Base-by-base conservation (phyloP, 2,329 filamentous ascomycete species). In the Curvularia hawaiiensis region DNA sequence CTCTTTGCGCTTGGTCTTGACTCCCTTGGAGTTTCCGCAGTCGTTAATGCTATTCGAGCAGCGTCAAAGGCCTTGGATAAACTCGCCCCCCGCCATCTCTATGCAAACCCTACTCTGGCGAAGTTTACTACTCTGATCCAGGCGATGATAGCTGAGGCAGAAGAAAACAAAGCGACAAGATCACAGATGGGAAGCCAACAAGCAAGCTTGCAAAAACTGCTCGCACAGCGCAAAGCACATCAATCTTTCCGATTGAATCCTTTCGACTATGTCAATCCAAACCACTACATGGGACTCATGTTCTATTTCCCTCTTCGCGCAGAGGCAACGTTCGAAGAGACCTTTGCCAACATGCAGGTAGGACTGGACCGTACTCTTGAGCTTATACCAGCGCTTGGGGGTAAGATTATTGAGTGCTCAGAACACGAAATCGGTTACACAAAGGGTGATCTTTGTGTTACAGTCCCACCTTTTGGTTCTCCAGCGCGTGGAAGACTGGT, bases 381-480 rank as follows among this genome's bases (percentile, higher is more conserved):
- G 1, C 55, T 78, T 51, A 75, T 79, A 12, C 75, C 77, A 5
- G 74, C 66, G 16, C 69, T 79, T 0, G 65, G 66, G 0, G 77
- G 77, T n/a, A 68, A 68, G 28, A 66, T 79, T 48, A 77, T 77
- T 7, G 50, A 56, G 8, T 59, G 62, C 9, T 69, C 73, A 7
- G 60, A 72, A 31, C 53, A 71, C 10, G 66, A 74, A 24, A 62
- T 70, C 9, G 74, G 69, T 4, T 68, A 69, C 52, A 61, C 43
- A 18, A 65, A 68, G 10, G 74, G 71, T 12, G 66, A 75, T 12
- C 41, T 68, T 35, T 50, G 35, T 55, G 60, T 63, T 45, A 62
- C 64, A 10, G 63, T 64, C 30, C 68, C 63, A 12, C 65, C 65
- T 12, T 33, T 62, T 11, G 50, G 58, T 1, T 48, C 30, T 4